Base-by-base conservation (phyloP, 2,329 filamentous ascomycete genomes). In the Kalaharituber pfeilii region DNA sequence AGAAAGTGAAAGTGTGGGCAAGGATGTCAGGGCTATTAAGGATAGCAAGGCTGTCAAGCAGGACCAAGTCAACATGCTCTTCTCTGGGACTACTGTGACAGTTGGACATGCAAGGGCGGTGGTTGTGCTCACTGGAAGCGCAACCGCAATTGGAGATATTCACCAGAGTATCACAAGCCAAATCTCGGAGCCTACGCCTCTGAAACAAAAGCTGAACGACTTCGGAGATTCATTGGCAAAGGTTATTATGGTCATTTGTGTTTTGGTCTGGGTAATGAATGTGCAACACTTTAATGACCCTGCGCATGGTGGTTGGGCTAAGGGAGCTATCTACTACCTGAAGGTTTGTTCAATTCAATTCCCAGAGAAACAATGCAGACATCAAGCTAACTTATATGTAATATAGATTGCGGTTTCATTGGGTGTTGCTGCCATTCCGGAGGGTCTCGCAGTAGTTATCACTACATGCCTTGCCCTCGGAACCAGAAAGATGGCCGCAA, bases 181-280 rank as follows among this genome's bases (percentile, higher is more conserved):
- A 69, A 98, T 98, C 65, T 96, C 89, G 22, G 88, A 94, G 67
- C 91, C 91, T 0, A 98, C 91, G 0, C 91, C 91, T 13, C 71
- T 98, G 63, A 98, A 98, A 75, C 86, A 98, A 75, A 98, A 98
- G 74, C 77, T 98, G 59, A 95, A 98, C 69, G 87, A 96, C 65
- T 98, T 98, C 67, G 93, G 91, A 59, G 91, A 98, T 70, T 82
- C 78, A 67, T 75, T 98, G 59, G 93, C 93, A 64, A 98, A 96
- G 75, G 91, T 96, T 58, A 98, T 98, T 62, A 96, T 89, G 5
- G 83, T 88, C 58, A 98, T 98, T 65, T 98, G 93, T 69, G 74
- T 96, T 60, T 73, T 94, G 55, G 91, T 98, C 64, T 98, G 91
- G 91, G 74, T 96, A 57, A 98, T 98, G 75, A 98, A 98, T 72